A percentile compares a stretch with the other conserved stretches of the same genome.
These are phyloP conservation scores for Bipolaris zeicola DNA, from an alignment of 2,329 filamentous ascomycete genomes.

Conservation along the genomic window DNA sequence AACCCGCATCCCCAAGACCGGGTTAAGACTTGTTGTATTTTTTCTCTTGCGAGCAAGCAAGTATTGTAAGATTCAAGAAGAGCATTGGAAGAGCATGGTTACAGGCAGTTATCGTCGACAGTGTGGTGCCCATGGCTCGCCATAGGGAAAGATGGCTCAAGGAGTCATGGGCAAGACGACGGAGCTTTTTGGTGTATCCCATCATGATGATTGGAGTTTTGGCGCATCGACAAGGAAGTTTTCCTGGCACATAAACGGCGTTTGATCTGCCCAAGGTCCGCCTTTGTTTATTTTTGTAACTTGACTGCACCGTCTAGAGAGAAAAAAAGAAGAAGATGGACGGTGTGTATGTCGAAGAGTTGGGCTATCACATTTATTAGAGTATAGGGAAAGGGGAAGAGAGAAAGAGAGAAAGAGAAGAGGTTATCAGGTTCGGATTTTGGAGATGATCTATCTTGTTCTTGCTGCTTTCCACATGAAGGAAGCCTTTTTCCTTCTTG, in stretches of 20 bases:
- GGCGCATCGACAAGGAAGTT: neutral
- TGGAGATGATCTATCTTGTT: too few species aligned
- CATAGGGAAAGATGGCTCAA: neutral
- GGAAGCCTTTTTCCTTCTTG: too few species aligned
- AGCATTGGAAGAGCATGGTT: neutral
- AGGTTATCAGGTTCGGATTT: too few species aligned
- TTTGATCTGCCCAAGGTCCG: neutral
- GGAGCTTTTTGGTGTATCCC: neutral
- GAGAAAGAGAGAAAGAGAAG: too few species aligned
- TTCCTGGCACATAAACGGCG: neutral
- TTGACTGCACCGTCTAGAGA: neutral
- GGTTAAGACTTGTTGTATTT: neutral
- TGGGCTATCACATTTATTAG: neutral
- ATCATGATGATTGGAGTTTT: conserved; percentile 9
- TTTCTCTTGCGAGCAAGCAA: conserved; percentile 1
- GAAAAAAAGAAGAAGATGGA: neutral
- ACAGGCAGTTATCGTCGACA: neutral
- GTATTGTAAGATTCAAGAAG: conserved; percentile 9
- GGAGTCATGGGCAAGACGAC: neutral
- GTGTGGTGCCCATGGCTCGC: neutral
- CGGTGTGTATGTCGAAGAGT: neutral
- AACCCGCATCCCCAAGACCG: neutral
- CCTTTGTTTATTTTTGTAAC: neutral
- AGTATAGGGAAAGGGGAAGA: neutral
- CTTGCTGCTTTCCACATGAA: too few species aligned